Percentiles rank a stretch among this genome's conserved stretches.
Conservation (phyloP, 2,329 filamentous ascomycete species). For the Peltaster fructicola region DNA sequence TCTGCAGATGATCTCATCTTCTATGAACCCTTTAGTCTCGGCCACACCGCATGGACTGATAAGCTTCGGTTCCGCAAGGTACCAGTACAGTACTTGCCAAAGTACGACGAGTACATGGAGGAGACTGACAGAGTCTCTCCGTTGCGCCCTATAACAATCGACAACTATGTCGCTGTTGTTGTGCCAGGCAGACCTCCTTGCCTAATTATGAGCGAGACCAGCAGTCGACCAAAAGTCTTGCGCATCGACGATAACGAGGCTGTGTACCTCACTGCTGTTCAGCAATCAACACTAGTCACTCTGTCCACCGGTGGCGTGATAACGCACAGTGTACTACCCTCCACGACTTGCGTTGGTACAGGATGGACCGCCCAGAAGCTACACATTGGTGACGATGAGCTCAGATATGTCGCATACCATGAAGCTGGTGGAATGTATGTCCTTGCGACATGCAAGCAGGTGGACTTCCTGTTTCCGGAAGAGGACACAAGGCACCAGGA, state of each 20-base stretch:
- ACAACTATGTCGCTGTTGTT: conserved; percentile 66
- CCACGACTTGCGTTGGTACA: conserved; percentile 51
- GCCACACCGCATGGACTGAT: conserved; percentile 26
- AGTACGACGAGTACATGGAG: conserved; percentile 31
- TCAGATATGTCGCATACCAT: conserved; percentile 61
- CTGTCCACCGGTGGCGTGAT: conserved; percentile 39
- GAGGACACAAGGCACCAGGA: conserved; percentile 74
- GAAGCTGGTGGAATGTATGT: conserved; percentile 57
- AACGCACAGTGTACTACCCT: conserved; percentile 55
- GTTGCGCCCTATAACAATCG: conserved; percentile 45
- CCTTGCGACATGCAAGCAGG: conserved; percentile 48
- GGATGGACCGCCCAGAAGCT: conserved; percentile 62
- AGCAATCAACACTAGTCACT: conserved; percentile 51
- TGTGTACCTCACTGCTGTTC: conserved; percentile 2
- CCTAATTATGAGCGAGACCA: conserved; percentile 68
- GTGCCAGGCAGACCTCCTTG: conserved; percentile 62
- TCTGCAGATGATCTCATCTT: conserved; percentile 66
- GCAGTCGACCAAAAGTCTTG: conserved; percentile 51
- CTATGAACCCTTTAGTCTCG: conserved; percentile 58
- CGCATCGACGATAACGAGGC: conserved; percentile 1
- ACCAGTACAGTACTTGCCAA: conserved; percentile 49
- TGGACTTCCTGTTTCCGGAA: conserved; percentile 67
- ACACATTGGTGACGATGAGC: conserved; percentile 43
- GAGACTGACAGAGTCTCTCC: conserved; percentile 28
- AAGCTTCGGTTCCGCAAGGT: conserved; percentile 62